phyloP scores from a whole-genome alignment of 257 asterid species.

The Handroanthus guayacan region DNA sequence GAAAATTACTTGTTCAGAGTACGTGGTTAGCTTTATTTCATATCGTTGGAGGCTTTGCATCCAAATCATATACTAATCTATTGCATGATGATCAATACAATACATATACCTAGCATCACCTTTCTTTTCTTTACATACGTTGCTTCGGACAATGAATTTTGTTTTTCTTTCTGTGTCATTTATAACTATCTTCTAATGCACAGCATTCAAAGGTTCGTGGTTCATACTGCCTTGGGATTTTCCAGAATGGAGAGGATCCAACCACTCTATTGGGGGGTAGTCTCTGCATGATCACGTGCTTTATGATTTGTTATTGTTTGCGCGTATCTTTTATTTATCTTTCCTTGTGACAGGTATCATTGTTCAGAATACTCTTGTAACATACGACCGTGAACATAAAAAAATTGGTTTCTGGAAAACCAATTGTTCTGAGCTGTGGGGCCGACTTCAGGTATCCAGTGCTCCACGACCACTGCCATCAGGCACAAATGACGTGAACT shows the following conservation, averaged over 20 bases:
- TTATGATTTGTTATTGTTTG: slow-evolving; percentile 10
- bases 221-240: slow-evolving; percentile 96
- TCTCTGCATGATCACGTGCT: slow-evolving; percentile 33
- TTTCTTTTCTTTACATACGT: slow-evolving; percentile 21
- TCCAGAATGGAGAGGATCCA: slow-evolving; percentile 97
- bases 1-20: slow-evolving; percentile 98
- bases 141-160: slow-evolving; percentile 31
- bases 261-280: slow-evolving; percentile 98
- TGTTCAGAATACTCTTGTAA: slow-evolving; percentile 97
- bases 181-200: slow-evolving; percentile 30
- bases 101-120: neutral
- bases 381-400: slow-evolving; percentile 92
- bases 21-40: slow-evolving; percentile 38
- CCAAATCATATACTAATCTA: slow-evolving; percentile 2
- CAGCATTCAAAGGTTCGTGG: slow-evolving; percentile 97
- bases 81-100: slow-evolving; percentile 1
- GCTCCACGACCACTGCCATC: slow-evolving; percentile 63
- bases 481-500: slow-evolving; percentile 42
- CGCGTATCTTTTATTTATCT: slow-evolving; percentile 10
- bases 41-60: neutral
- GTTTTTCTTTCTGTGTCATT: slow-evolving; percentile 21
- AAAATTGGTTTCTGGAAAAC: slow-evolving; percentile 97
- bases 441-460: slow-evolving; percentile 66
- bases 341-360: slow-evolving; percentile 68
- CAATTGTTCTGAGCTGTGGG: slow-evolving; percentile 95